Base-by-base conservation (phyloP, 352 stramenopile species). In the Globisporangium orthogonon region DNA sequence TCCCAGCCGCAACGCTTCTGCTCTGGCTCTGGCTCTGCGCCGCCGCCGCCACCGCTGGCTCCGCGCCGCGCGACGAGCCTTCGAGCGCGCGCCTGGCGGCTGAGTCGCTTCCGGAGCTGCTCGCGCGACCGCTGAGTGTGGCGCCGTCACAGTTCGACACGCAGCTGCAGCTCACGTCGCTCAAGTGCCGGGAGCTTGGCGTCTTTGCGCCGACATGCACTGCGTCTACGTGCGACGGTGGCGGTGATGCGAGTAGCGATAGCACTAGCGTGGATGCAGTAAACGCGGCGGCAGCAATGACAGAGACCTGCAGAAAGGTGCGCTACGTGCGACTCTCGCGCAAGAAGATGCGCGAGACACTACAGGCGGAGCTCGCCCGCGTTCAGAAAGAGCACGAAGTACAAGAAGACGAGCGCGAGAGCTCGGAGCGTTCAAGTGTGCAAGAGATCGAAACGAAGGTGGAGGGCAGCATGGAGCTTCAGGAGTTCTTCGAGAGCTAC, bases 401-500 rank as follows among this genome's bases (percentile, higher is more conserved):
- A 6, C n/a, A 23, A 17, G 30, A 30, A 23, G 30, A 52, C 2
- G 40, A n/a, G 31, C 49, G 33, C 31, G 49, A 50, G 23, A 4
- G 52, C 14, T 6, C 41, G 44, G 23, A 63, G 17, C 40, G 31
- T 1, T 17, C 17, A 11, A 44, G 9, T 15, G 9, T 33, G 4
- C 18, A 40, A n/a, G 7, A 28, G 13, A 56, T 86, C 3, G 56
- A 69, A 1, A 56, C 33, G 30, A 67, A 52, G 40, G 17, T 35
- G 9, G 57, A 41, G 0, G 39, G 60, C 1, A 60, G 75, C 3
- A 9, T 87, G n/a, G 70, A 63, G 43, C 78, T 85, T 41, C 73
- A 90, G 54, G 67, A 69, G 47, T 90, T 90, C 61, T 86, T 90
- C 50, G 74, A 86, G 61, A 64, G 63, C 39, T 87, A 74, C 52